Conservation (phyloP, 306 rosid species). For the Spatholobus suberectus region DNA sequence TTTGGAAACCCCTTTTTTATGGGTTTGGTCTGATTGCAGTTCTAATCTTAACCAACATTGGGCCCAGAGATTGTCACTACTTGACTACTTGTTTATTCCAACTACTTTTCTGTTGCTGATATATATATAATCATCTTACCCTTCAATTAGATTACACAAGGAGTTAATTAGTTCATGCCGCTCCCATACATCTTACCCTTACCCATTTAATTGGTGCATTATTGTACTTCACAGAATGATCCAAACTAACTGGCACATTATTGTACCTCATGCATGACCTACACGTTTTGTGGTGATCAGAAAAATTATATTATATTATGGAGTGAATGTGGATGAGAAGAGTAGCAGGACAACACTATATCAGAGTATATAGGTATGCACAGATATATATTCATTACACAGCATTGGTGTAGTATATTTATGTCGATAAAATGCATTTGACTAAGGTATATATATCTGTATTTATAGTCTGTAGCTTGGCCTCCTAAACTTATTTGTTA, state of each 20-base stretch:
- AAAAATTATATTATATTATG: background rate
- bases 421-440: background rate
- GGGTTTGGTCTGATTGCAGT: slow-evolving; percentile 35
- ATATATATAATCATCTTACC: background rate
- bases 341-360: slow-evolving; percentile 11
- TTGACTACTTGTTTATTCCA: slow-evolving; percentile 27
- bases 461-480: background rate
- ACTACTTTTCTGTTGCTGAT: background rate
- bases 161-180: background rate
- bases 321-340: background rate
- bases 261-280: slow-evolving; percentile 33
- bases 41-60: slow-evolving; percentile 26
- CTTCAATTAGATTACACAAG: background rate
- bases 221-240: slow-evolving; percentile 25
- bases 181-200: background rate
- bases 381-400: slow-evolving; percentile 10
- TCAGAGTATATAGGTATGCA: slow-evolving; percentile 9
- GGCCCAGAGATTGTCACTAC: slow-evolving; percentile 35
- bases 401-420: background rate
- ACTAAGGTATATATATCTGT: background rate
- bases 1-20: slow-evolving; percentile 15
- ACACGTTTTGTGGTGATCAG: background rate
- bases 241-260: slow-evolving; percentile 29
- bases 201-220: slow-evolving; percentile 34
- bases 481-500: background rate